phyloP scores from a whole-genome alignment of 768 basidiomycete species.

The Sporobolomyces roseus region DNA sequence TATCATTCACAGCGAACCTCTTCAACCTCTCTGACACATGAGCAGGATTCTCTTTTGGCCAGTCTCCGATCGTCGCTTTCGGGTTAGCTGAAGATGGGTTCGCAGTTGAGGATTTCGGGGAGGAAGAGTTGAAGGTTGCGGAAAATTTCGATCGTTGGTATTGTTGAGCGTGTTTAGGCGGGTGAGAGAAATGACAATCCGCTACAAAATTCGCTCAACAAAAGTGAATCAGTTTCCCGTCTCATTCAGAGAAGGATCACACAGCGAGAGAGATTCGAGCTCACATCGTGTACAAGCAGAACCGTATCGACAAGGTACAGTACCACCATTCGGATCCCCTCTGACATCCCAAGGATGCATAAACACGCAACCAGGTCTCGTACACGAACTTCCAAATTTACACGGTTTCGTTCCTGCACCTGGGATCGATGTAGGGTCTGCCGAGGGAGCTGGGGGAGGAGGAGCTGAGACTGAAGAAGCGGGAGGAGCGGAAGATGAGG shows the following conservation, averaged over 20 bases:
- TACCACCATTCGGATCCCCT: constrained; percentile 48
- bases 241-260: background rate
- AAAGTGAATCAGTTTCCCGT: background rate
- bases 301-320: constrained; percentile 71
- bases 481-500: background rate
- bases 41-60: constrained; percentile 31
- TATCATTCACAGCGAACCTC: constrained; percentile 17
- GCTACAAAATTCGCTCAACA: constrained; percentile 47
- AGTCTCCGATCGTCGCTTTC: constrained; percentile 21
- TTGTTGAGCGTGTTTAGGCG: constrained; percentile 51
- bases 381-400: constrained; percentile 65
- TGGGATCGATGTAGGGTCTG: constrained; percentile 12
- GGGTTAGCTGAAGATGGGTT: background rate
- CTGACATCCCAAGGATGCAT: constrained; percentile 56
- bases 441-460: constrained; percentile 22
- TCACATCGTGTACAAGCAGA: constrained; percentile 68
- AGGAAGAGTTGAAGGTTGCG: constrained; percentile 25
- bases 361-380: constrained; percentile 65
- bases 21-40: constrained; percentile 38
- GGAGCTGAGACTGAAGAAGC: background rate
- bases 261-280: constrained; percentile 19
- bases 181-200: constrained; percentile 85
- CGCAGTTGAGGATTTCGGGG: background rate
- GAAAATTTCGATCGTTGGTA: constrained; percentile 26
- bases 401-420: constrained; percentile 42